A percentile compares a stretch with the other conserved stretches of the same genome.
Evolutionary conservation across 1,284 basidiomycete genomes (phyloP).

Genomic region (Vanrija sp.): DNA sequence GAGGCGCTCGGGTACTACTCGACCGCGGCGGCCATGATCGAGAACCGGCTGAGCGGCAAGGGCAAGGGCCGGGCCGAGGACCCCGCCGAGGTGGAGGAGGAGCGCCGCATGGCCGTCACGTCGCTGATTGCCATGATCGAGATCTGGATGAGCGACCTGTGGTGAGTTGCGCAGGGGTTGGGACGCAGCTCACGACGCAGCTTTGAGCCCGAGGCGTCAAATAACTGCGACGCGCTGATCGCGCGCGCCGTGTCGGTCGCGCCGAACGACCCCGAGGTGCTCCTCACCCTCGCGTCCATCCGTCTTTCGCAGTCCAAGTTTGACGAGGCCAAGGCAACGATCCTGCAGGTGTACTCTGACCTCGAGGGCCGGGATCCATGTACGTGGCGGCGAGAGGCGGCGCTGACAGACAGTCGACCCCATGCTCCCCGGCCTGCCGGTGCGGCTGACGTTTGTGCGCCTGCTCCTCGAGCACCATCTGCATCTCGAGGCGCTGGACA

Average conservation of each 20-base stretch:
- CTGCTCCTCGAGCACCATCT: slow-evolving; percentile 76
- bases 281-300: slow-evolving; percentile 79
- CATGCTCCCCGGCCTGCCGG: slow-evolving; percentile 67
- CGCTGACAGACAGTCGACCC: slow-evolving; percentile 57
- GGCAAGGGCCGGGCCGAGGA: slow-evolving; percentile 51
- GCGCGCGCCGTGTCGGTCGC: slow-evolving; percentile 68
- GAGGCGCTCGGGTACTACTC: slow-evolving; percentile 75
- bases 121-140: slow-evolving; percentile 89
- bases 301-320: slow-evolving; percentile 80
- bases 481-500: slow-evolving; percentile 66
- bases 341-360: slow-evolving; percentile 65
- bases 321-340: slow-evolving; percentile 69
- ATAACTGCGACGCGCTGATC: slow-evolving; percentile 74
- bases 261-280: slow-evolving; percentile 71
- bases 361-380: slow-evolving; percentile 73
- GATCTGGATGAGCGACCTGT: slow-evolving; percentile 95
- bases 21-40: slow-evolving; percentile 71
- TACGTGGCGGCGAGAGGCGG: slow-evolving; percentile 39
- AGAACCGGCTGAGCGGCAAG: slow-evolving; percentile 54
- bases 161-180: slow-evolving; percentile 55
- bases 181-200: slow-evolving; percentile 49
- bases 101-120: slow-evolving; percentile 69
- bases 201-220: slow-evolving; percentile 58
- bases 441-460: slow-evolving; percentile 71
- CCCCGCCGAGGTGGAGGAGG: slow-evolving; percentile 57